Evolutionary conservation across 139 green algal species (phyloP).

Genomic region (Chlamydomonas eustigma): DNA sequence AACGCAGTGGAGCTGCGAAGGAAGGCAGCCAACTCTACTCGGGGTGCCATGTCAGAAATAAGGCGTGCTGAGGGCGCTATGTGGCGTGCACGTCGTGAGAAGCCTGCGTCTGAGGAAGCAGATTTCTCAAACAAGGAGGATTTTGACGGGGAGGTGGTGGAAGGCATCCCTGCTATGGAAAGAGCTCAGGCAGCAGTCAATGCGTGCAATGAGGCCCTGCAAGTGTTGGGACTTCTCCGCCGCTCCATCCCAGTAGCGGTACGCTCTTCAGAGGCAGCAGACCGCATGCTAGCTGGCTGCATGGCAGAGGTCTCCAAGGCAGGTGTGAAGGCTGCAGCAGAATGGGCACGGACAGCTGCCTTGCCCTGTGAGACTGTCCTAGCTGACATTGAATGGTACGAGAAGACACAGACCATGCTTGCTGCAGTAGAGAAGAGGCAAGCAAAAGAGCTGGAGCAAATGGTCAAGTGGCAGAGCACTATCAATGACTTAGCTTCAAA

Average conservation of each 20-base stretch:
- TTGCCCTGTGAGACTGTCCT: neutral
- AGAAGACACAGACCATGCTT: neutral
- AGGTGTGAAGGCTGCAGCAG: neutral
- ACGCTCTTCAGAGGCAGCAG: neutral
- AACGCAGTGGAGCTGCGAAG: neutral
- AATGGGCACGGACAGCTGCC: conserved; percentile 2
- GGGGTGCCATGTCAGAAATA: neutral
- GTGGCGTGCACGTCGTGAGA: neutral
- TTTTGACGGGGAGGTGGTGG: neutral
- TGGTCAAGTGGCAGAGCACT: neutral
- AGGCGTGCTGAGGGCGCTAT: neutral
- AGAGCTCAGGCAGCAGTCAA: neutral
- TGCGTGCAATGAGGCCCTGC: neutral
- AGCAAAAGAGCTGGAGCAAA: neutral
- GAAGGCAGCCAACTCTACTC: neutral
- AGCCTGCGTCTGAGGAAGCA: neutral
- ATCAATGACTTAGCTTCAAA: too few species aligned
- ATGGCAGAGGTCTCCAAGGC: neutral
- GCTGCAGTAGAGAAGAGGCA: neutral
- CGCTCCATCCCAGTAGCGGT: neutral
- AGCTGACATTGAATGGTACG: neutral
- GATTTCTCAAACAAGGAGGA: neutral
- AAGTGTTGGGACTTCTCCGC: neutral
- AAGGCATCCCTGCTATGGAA: neutral
- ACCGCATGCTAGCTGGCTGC: neutral